Base-by-base conservation (phyloP, 2,329 filamentous ascomycete genomes). In the Beauveria sp. region DNA sequence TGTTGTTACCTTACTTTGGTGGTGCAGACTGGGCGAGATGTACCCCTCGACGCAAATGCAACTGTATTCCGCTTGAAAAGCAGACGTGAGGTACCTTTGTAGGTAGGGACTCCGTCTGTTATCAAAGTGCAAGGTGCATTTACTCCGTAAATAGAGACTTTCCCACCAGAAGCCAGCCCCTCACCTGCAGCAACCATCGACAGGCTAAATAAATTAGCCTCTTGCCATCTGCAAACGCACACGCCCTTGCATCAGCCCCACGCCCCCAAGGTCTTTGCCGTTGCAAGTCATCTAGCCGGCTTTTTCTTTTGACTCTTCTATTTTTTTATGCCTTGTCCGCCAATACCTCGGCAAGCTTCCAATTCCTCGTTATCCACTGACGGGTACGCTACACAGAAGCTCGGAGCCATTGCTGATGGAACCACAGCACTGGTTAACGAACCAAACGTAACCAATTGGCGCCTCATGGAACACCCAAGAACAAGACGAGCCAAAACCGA, bases 181-280 rank as follows among this genome's bases (percentile, higher is more conserved):
- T 60, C 49, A 60, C 57, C 49, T 53, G 49, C 48, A 60, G 45
- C 49, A 53, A 60, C 57, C 57, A 53, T 60, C 49, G 48, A 53
- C 26, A 51, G 42, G 49, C 46, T 53, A 46, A 38, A 16, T 38
- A 59, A 31, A 51, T 8, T 8, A 59, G 55, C 31, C 14, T 53
- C n/a, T 38, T 53, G 8, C 56, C 48, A 60, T 42, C 49, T 60
- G 26, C 57, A 53, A 60, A 50, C 34, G 45, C 48, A 34, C 57
- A 52, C 49, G 26, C 48, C 57, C 57, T 38, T 24, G 38, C 40
- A 60, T 52, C 57, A 31, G n/a, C 34, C 28, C 26, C 57, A 60
- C 57, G 49, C 57, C 57, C 49, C 48, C 45, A 26, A 26, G 5
- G 16, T 8, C 46, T 38, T 46, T 20, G 10, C 16, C 34, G 34